Evolutionary conservation across 1,284 basidiomycete genomes (phyloP).

Genomic region (Austropuccinia psidii): DNA sequence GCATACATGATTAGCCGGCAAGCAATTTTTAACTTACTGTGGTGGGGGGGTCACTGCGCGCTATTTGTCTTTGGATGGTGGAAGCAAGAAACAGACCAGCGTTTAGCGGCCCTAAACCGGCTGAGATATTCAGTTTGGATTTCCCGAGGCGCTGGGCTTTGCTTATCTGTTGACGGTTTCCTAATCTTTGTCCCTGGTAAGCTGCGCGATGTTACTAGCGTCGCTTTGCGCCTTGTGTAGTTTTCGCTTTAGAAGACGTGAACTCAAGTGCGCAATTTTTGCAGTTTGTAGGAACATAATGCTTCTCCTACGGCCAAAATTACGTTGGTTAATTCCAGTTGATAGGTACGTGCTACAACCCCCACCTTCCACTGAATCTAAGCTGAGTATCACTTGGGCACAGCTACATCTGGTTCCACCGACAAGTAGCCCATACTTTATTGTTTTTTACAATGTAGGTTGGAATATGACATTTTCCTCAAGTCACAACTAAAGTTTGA

Average conservation of each 20-base stretch:
- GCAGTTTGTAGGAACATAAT: constrained; percentile 15
- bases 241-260: no score
- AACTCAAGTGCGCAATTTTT: no score
- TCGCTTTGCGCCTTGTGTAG: neutral
- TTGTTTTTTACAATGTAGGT: constrained; percentile 21
- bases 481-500: neutral
- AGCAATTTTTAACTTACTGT: neutral
- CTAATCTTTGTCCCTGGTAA: constrained; percentile 24
- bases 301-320: constrained; percentile 3
- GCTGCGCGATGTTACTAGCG: neutral
- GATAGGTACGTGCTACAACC: constrained; percentile 5
- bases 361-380: neutral
- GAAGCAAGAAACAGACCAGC: constrained; percentile 9
- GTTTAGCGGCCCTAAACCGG: constrained; percentile 11
- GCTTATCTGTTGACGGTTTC: constrained; percentile 19
- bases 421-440: constrained; percentile 26
- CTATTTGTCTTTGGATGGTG: constrained; percentile 28
- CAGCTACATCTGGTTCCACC: constrained; percentile 30
- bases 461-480: neutral
- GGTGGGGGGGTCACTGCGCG: neutral
- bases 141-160: constrained; percentile 22
- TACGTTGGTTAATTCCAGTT: constrained; percentile 8
- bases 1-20: neutral
- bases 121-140: constrained; percentile 22
- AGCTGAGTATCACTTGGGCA: neutral